Evolutionary conservation across 305 asterid genomes (phyloP).

Genomic region (Fraxinus floribunda): DNA sequence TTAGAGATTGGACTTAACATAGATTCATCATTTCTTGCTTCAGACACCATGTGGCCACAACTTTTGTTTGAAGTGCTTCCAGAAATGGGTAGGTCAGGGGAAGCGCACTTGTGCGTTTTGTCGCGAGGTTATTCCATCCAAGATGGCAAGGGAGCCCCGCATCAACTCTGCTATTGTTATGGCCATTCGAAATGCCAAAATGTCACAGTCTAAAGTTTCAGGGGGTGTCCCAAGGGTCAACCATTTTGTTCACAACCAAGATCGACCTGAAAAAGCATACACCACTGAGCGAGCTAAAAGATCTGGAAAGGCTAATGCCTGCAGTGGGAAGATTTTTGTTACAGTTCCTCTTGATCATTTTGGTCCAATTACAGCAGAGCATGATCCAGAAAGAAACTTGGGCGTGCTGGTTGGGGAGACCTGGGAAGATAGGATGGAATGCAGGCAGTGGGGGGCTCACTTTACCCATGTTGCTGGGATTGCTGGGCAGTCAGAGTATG

Average conservation of each 20-base stretch:
- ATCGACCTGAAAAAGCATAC: constrained; percentile 86
- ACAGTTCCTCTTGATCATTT: constrained; percentile 74
- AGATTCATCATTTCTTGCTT: constrained; percentile 17
- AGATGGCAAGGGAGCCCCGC: constrained; percentile 81
- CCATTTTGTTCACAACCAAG: constrained; percentile 71
- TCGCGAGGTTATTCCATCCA: constrained; percentile 56
- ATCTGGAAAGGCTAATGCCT: constrained; percentile 90
- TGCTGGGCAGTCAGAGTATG: constrained; percentile 70
- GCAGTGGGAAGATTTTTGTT: constrained; percentile 89
- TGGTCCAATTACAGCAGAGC: constrained; percentile 77
- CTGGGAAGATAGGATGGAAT: constrained; percentile 87
- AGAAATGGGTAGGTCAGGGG: constrained; percentile 57
- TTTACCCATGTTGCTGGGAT: constrained; percentile 88
- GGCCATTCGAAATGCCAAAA: constrained; percentile 77
- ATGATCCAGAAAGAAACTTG: constrained; percentile 63
- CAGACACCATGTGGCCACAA: constrained; percentile 98
- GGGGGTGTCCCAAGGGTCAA: constrained; percentile 49
- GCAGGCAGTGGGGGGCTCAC: constrained; percentile 98
- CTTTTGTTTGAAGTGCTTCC: constrained; percentile 85
- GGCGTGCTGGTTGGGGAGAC: constrained; percentile 87
- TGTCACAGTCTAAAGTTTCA: constrained; percentile 39
- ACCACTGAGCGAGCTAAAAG: constrained; percentile 78
- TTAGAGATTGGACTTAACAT: neutral
- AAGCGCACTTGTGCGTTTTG: constrained; percentile 75
- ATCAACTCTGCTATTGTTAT: constrained; percentile 76